Evolutionary conservation across 208 protist genomes (phyloP), one percentile per base, ranked within the genome.

Genomic region (Trypanosoma mega): DNA sequence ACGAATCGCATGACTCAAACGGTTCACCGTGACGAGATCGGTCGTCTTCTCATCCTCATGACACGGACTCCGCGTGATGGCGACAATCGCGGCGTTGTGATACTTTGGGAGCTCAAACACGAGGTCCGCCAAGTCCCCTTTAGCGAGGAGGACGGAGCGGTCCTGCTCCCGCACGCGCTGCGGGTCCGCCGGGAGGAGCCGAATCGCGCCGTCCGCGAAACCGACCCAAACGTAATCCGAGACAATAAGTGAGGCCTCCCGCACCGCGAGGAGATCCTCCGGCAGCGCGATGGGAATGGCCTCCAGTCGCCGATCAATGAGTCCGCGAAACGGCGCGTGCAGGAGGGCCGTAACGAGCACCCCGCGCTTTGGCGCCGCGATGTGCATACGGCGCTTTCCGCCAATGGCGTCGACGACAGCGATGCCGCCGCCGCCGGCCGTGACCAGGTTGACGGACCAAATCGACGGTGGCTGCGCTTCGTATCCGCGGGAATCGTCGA

Each of bases 191-290:
- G 83, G 86, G 39, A 96, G 63, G 3, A 96, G 70, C 0, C 89
- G 83, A n/a, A 96, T 77, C 23, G 78, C 65, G 24, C 89, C 89
- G 54, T 96, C 89, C n/a, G 72, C 59, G 37, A 93, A 81, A 27
- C 89, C 89, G 14, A 90, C 80, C 89, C 89, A 96, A 18, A 96
- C 83, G 60, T 90, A 96, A 68, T 96, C 89, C 2, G 89, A 91
- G 29, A 81, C 69, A 23, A 90, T 67, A 8, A 93, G 78, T 29
- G 80, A 74, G 0, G 67, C 34, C 8, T 77, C 64, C 43, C 85
- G 79, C 2, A 96, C 56, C 0, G 63, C 73, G 6, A 93, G 58
- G 48, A 93, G 59, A 59, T 93, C 78, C 30, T 76, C 52, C 2
- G 81, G 80, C 21, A 78, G 47, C 24, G 70, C 57, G 43, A 94